Conservation (phyloP, 164 flowering plant species). For the Magnolia changhungtana region DNA sequence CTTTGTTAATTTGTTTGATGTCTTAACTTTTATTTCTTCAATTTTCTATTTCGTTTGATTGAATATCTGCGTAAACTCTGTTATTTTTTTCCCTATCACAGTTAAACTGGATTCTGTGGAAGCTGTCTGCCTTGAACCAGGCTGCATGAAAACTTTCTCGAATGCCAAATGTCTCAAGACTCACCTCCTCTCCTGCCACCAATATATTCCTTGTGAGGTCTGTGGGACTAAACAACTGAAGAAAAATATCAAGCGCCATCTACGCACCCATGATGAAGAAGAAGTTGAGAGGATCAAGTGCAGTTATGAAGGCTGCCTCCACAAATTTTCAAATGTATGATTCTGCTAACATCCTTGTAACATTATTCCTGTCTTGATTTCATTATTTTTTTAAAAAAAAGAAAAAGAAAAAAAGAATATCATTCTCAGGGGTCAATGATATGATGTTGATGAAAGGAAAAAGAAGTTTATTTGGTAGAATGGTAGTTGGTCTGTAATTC, state of each 20-base stretch:
- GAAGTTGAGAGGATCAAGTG: slow-evolving; percentile 46
- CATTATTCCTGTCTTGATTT: too few relatives aligned
- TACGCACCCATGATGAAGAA: slow-evolving; percentile 40
- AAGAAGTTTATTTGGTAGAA: too few relatives aligned
- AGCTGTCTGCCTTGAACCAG: slow-evolving; percentile 71
- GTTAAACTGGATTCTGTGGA: slow-evolving; percentile 70
- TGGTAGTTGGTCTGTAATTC: too few relatives aligned
- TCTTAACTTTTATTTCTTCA: neutral
- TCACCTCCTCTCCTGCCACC: slow-evolving; percentile 59
- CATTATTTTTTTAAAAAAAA: too few relatives aligned
- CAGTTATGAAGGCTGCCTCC: slow-evolving; percentile 42
- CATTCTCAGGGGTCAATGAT: too few relatives aligned
- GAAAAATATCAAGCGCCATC: slow-evolving; percentile 69
- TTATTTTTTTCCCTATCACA: slow-evolving; percentile 22
- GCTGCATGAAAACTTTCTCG: slow-evolving; percentile 63
- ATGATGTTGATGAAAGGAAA: too few relatives aligned
- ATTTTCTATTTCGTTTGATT: too few relatives aligned
- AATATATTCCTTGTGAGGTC: slow-evolving; percentile 52
- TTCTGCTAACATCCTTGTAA: neutral
- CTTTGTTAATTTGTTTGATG: neutral
- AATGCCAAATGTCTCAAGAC: slow-evolving; percentile 66
- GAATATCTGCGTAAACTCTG: neutral
- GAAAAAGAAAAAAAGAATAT: too few relatives aligned
- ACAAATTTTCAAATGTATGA: slow-evolving; percentile 68
- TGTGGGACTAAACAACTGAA: slow-evolving; percentile 72